These are phyloP conservation scores for Barnettozyma populi DNA, from an alignment of 805 yeast species.

Conservation along the genomic window DNA sequence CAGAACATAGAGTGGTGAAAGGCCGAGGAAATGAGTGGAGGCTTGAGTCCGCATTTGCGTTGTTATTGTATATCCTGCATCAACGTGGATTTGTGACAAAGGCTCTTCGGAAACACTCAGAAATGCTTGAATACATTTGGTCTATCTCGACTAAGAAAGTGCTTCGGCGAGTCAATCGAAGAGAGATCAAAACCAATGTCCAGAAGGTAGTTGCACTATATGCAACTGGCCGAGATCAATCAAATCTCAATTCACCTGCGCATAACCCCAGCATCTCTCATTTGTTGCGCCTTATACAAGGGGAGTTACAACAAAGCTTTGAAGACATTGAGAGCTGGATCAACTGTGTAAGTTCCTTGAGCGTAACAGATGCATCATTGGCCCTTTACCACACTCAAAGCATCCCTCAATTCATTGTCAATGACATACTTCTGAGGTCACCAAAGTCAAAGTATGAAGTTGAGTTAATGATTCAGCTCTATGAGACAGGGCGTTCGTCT, in stretches of 20 bases:
- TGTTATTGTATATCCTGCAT: conserved; percentile 7
- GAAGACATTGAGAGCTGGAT: conserved; percentile 14
- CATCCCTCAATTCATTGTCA: conserved; percentile 35
- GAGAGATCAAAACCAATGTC: neutral
- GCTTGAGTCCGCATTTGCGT: conserved; percentile 11
- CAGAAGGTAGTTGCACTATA: neutral
- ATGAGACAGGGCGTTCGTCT: neutral
- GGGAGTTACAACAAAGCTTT: conserved; percentile 1
- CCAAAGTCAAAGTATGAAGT: conserved; percentile 17
- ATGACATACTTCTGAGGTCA: conserved; percentile 35
- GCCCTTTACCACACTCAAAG: conserved; percentile 26
- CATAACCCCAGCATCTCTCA: neutral
- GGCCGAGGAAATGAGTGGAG: conserved; percentile 4
- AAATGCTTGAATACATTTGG: neutral
- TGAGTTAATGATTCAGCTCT: conserved; percentile 8
- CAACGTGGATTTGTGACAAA: neutral
- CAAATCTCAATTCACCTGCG: neutral
- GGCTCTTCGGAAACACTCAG: neutral
- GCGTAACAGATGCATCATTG: conserved; percentile 30
- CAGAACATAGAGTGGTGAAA: neutral
- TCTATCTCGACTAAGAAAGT: neutral
- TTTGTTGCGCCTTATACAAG: neutral
- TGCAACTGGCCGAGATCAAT: conserved; percentile 1
- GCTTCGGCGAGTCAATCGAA: neutral
- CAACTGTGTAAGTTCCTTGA: conserved; percentile 28